phyloP scores from a whole-genome alignment of 495 filamentous ascomycete species.

The Cercophora sp. region DNA sequence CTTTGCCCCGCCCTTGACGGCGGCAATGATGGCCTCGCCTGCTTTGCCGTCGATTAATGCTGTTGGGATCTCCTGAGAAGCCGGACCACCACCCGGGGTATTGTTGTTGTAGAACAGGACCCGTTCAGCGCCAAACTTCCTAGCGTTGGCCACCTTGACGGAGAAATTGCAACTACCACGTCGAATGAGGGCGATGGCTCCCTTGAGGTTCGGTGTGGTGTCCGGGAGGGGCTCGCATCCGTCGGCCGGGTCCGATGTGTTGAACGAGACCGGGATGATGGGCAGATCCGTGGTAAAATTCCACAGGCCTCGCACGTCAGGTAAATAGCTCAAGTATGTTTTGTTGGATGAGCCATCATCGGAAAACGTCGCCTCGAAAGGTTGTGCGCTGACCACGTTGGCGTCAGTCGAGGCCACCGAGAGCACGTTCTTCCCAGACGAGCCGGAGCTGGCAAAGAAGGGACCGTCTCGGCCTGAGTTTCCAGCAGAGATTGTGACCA shows the following conservation, averaged over 20 bases:
- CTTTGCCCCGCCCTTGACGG: conserved; percentile 19
- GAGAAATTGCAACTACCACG: conserved; percentile 25
- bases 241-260: conserved; percentile 15
- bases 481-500: conserved; percentile 37
- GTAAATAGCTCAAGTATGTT: not conserved
- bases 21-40: not conserved
- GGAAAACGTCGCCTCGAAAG: not conserved
- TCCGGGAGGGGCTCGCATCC: conserved; percentile 22
- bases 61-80: conserved; percentile 12
- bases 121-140: conserved; percentile 23
- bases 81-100: conserved; percentile 9
- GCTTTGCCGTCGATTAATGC: not conserved
- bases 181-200: conserved; percentile 37
- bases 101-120: conserved; percentile 30
- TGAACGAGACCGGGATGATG: conserved; percentile 23
- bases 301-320: conserved; percentile 6
- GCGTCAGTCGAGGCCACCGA: conserved; percentile 19
- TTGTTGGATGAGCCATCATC: not conserved
- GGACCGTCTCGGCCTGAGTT: conserved; percentile 39
- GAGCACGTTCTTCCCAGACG: conserved; percentile 26
- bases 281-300: conserved; percentile 16
- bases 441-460: conserved; percentile 26
- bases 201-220: conserved; percentile 33
- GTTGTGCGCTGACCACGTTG: not conserved
- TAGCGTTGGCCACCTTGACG: conserved; percentile 24